Evolutionary conservation across 768 basidiomycete genomes (phyloP).

Genomic region (Suillus spraguei): DNA sequence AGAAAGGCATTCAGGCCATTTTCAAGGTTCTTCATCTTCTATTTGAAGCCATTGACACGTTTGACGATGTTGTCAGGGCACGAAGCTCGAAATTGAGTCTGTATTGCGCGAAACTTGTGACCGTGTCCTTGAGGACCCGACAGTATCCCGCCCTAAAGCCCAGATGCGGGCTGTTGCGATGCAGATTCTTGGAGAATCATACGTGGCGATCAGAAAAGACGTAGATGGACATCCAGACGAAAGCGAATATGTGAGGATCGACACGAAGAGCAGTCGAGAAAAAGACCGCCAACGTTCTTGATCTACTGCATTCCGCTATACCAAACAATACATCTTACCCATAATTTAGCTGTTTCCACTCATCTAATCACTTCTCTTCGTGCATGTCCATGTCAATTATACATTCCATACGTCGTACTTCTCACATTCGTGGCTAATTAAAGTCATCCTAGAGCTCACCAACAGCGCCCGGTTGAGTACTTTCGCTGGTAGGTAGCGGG

Average conservation of each 20-base stretch:
- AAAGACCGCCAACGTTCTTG: slow-evolving; percentile 36
- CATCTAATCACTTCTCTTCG: background rate
- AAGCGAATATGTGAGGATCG: slow-evolving; percentile 80
- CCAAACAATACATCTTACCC: slow-evolving; percentile 6
- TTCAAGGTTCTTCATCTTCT: slow-evolving; percentile 67
- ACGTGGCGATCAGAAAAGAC: slow-evolving; percentile 69
- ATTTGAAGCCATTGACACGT: slow-evolving; percentile 2
- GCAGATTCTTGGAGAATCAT: slow-evolving; percentile 85
- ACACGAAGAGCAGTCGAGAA: slow-evolving; percentile 67
- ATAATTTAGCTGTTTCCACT: background rate
- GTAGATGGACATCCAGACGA: slow-evolving; percentile 51
- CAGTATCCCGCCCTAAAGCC: slow-evolving; percentile 56
- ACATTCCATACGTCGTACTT: background rate
- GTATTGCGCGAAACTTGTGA: slow-evolving; percentile 90
- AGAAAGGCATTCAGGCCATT: slow-evolving; percentile 89
- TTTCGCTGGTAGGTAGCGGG: background rate
- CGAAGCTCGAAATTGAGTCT: slow-evolving; percentile 90
- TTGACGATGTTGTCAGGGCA: slow-evolving; percentile 54
- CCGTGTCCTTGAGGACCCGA: slow-evolving; percentile 64
- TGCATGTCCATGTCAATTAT: slow-evolving; percentile 6
- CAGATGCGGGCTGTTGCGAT: slow-evolving; percentile 78
- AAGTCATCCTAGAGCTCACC: slow-evolving; percentile 5
- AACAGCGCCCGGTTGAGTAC: background rate
- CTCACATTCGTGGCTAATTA: background rate
- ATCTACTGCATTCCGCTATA: background rate